Percentiles rank a stretch among this genome's conserved stretches.
Conservation (phyloP, 1,139 yeast species). For the Diutina rugosa region DNA sequence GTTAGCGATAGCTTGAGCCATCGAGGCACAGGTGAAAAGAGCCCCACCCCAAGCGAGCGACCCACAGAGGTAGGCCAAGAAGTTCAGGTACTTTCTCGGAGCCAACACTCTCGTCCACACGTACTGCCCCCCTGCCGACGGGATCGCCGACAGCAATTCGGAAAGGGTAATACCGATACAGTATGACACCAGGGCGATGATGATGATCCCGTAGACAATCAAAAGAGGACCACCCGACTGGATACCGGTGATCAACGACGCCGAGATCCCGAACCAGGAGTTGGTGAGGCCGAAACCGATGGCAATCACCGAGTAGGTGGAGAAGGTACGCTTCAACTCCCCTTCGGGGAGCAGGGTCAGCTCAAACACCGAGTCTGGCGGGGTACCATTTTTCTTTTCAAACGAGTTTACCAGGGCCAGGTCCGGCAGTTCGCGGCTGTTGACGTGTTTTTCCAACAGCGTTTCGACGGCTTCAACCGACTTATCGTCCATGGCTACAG, state of each 20-base stretch:
- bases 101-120: conserved; percentile 47
- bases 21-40: conserved; percentile 42
- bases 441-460: not conserved
- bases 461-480: not conserved
- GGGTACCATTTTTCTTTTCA: not conserved
- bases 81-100: conserved; percentile 33
- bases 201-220: conserved; percentile 55
- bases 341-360: not conserved
- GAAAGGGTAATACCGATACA: conserved; percentile 40
- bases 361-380: not conserved
- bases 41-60: conserved; percentile 47
- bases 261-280: conserved; percentile 61
- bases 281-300: conserved; percentile 61
- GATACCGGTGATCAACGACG: conserved; percentile 50
- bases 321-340: conserved; percentile 35
- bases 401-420: not conserved
- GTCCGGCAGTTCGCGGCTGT: not conserved
- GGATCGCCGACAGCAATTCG: conserved; percentile 41
- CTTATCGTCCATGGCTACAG: not conserved
- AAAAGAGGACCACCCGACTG: conserved; percentile 57
- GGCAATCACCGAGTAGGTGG: conserved; percentile 42
- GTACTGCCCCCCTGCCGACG: conserved; percentile 52
- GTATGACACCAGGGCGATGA: conserved; percentile 39
- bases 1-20: conserved; percentile 36
- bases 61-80: conserved; percentile 40